These are phyloP conservation scores for Dalechampia spathulata DNA, from an alignment of 441 rosid species.

Conservation along the genomic window DNA sequence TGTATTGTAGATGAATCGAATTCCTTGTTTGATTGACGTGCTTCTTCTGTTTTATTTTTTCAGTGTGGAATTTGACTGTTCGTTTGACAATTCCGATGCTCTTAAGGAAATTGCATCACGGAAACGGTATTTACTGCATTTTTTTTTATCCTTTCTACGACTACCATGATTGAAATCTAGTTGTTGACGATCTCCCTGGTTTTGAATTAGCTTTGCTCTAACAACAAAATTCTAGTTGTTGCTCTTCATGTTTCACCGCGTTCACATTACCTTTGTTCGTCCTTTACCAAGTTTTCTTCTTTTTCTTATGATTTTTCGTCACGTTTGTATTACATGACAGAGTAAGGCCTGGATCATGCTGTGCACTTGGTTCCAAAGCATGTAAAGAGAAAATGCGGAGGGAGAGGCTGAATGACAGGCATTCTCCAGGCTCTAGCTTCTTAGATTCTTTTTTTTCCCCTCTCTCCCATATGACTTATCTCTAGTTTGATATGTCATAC, in stretches of 20 bases:
- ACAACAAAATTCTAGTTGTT: neutral
- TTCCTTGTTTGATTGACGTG: neutral
- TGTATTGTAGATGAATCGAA: neutral
- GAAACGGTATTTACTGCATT: constrained; percentile 28
- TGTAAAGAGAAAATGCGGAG: constrained; percentile 61
- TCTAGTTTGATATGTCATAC: constrained; percentile 16
- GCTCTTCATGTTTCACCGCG: neutral
- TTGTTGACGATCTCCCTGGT: too few relatives aligned
- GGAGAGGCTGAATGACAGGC: constrained; percentile 64
- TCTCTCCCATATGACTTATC: neutral
- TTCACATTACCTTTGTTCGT: too few relatives aligned
- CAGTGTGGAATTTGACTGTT: constrained; percentile 41
- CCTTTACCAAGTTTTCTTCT: neutral
- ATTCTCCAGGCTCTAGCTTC: constrained; percentile 21
- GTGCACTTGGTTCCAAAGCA: constrained; percentile 51
- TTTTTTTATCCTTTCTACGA: neutral
- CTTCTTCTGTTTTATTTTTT: neutral
- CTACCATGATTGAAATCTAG: neutral
- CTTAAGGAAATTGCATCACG: constrained; percentile 31
- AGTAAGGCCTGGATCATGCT: constrained; percentile 32
- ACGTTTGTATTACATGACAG: constrained; percentile 17
- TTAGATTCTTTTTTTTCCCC: neutral
- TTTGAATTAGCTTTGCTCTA: neutral
- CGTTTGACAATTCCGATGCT: constrained; percentile 36
- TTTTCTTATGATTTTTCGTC: too few relatives aligned